These are phyloP conservation scores for Stephanodiscus triporus DNA, from an alignment of 108 stramenopile species.

Conservation along the genomic window DNA sequence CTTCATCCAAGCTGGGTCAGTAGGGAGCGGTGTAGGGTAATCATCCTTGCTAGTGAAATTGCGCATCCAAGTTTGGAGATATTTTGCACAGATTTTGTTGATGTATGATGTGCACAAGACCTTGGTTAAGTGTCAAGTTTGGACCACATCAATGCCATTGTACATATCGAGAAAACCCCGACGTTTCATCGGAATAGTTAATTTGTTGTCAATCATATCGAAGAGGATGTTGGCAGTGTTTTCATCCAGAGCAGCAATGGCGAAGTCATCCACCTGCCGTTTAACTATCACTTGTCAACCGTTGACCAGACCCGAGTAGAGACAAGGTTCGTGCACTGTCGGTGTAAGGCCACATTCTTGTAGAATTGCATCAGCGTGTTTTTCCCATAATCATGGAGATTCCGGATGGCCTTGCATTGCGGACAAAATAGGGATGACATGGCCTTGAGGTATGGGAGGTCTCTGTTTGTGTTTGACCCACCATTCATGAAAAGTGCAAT, in stretches of 20 bases:
- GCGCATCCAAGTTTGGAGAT: conserved; percentile 35
- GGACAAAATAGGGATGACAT: neutral
- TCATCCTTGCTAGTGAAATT: neutral
- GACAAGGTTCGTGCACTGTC: conserved; percentile 13
- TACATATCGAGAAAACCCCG: conserved; percentile 30
- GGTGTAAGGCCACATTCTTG: neutral
- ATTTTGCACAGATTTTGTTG: conserved; percentile 20
- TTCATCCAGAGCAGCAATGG: neutral
- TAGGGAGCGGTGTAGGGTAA: conserved; percentile 1
- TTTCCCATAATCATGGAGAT: conserved; percentile 19
- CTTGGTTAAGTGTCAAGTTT: conserved; percentile 34
- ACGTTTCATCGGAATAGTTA: conserved; percentile 25
- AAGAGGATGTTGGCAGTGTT: neutral
- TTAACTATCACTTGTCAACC: conserved; percentile 4
- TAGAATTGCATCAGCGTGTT: conserved; percentile 6
- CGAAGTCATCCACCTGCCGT: conserved; percentile 2
- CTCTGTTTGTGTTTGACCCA: neutral
- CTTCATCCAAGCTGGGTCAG: neutral
- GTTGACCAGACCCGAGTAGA: conserved; percentile 2
- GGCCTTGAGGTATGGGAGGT: neutral
- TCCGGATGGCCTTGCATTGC: conserved; percentile 32
- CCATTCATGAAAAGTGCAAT: neutral
- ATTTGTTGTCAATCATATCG: conserved; percentile 6
- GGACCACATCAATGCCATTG: conserved; percentile 44
- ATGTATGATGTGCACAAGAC: conserved; percentile 42